Conservation (phyloP, 1,139 yeast genomes). For the Candida sp. region DNA sequence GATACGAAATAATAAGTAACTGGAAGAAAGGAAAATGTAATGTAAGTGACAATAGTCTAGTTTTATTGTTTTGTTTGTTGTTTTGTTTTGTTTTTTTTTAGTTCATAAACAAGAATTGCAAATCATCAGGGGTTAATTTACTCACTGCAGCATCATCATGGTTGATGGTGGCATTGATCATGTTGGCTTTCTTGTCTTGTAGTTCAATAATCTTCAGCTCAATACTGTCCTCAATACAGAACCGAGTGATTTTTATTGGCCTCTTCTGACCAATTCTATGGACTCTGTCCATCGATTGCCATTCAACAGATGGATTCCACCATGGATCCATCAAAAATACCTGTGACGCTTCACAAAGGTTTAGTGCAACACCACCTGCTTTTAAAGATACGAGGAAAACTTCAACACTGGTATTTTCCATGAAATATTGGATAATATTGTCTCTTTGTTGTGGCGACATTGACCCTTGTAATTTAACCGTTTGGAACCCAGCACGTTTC, state of each 20-base stretch:
- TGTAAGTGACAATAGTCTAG: no score
- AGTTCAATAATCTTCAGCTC: slow-evolving; percentile 94
- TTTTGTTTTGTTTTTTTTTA: slow-evolving; percentile 17
- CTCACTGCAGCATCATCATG: slow-evolving; percentile 89
- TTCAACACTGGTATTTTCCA: slow-evolving; percentile 90
- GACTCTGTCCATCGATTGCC: slow-evolving; percentile 98
- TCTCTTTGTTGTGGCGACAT: slow-evolving; percentile 97
- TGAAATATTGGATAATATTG: slow-evolving; percentile 82
- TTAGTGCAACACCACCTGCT: slow-evolving; percentile 98
- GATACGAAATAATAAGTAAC: not conserved
- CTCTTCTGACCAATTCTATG: slow-evolving; percentile 96
- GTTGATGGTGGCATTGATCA: slow-evolving; percentile 96
- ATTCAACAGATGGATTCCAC: slow-evolving; percentile 99
- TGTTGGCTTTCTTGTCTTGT: slow-evolving; percentile 95
- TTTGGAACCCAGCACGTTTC: slow-evolving; percentile 89
- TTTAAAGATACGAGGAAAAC: slow-evolving; percentile 91
- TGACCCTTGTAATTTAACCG: slow-evolving; percentile 91
- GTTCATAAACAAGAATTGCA: slow-evolving; percentile 87
- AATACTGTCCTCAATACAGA: slow-evolving; percentile 93
- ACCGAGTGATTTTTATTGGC: slow-evolving; percentile 90
- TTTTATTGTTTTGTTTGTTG: not conserved
- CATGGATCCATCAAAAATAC: slow-evolving; percentile 95
- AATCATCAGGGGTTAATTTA: slow-evolving; percentile 85
- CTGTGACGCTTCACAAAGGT: slow-evolving; percentile 94
- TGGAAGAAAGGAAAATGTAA: not conserved